Evolutionary conservation across 768 basidiomycete genomes (phyloP), one percentile per base, ranked within the genome.

Genomic region (Lepiota venenata): DNA sequence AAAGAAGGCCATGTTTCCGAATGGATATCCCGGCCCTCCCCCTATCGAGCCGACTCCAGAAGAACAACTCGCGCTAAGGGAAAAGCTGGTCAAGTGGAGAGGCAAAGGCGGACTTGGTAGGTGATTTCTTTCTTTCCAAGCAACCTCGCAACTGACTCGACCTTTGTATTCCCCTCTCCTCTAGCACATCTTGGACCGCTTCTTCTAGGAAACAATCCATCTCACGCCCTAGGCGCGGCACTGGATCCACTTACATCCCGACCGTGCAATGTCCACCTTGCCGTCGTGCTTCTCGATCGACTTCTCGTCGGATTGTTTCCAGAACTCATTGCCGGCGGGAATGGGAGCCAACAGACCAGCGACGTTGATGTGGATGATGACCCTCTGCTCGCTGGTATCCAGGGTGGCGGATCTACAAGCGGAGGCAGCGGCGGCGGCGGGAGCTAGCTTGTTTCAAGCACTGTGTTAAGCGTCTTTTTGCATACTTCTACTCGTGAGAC

Each of bases 1-100:
- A 12, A 91, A 90, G 61, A 77, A 77, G 8, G 79, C 86, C 7
- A 75, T 98, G 22, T 98, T 96, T 65, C 95, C 96, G 3, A 84
- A 85, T 57, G 95, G 96, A 12, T 92, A 91, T 69, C 93, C 93
- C 1, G 89, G 80, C 0, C 82, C 85, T 0, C 68, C 84, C 0
- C 83, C 87, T 1, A 72, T 79, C 1, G 90, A 91, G 41, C 95
- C 94, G 15, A 83, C 86, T 0, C 72, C 73, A 1, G 90, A 90
- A 59, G 93, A 95, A 67, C 88, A 91, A 59, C 71, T 73, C 1
- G 76, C 72, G 32, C 72, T 92, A 46, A 78, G 81, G 27, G 72
- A 74, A 11, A 67, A 64, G 22, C 67, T 80, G 25, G 56, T 74
- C 18, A 65, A 67, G 1, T 77, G 72, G 71, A 69, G 67, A 61